A percentile compares a stretch with the other conserved stretches of the same genome.
Conservation (phyloP, 2,329 filamentous ascomycete genomes). For the Aaosphaeria pasadenensis region DNA sequence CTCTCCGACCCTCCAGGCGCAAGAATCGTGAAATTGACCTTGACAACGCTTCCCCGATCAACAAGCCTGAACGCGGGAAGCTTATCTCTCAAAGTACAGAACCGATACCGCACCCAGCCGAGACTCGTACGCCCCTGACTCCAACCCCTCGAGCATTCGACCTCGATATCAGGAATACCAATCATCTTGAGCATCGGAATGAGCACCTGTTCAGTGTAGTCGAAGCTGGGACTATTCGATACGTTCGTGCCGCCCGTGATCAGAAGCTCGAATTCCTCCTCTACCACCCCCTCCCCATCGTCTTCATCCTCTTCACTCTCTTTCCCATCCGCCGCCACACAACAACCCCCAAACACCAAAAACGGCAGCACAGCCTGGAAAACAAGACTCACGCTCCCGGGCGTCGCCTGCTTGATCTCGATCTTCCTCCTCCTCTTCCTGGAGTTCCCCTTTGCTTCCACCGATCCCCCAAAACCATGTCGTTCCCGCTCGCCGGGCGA, state of each 20-base stretch:
- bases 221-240: conserved; percentile 52
- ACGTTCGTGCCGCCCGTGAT: conserved; percentile 60
- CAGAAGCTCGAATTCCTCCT: conserved; percentile 31
- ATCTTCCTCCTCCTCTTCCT: conserved; percentile 8
- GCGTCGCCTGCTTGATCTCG: conserved; percentile 32
- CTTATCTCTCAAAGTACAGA: conserved; percentile 39
- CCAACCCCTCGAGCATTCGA: conserved; percentile 54
- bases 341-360: conserved; percentile 43
- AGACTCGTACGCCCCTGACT: conserved; percentile 44
- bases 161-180: conserved; percentile 47
- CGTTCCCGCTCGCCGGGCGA: background rate
- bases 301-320: background rate
- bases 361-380: conserved; percentile 60
- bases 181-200: conserved; percentile 51
- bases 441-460: background rate
- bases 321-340: too few species aligned
- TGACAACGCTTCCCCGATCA: conserved; percentile 20
- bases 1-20: conserved; percentile 31
- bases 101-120: conserved; percentile 49
- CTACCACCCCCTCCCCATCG: background rate
- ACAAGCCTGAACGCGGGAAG: conserved; percentile 38
- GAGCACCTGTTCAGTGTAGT: conserved; percentile 56
- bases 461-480: background rate
- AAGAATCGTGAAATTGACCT: conserved; percentile 37
- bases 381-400: conserved; percentile 55